phyloP scores from a whole-genome alignment of 805 yeast species.

The Wickerhamiella azymoides region DNA sequence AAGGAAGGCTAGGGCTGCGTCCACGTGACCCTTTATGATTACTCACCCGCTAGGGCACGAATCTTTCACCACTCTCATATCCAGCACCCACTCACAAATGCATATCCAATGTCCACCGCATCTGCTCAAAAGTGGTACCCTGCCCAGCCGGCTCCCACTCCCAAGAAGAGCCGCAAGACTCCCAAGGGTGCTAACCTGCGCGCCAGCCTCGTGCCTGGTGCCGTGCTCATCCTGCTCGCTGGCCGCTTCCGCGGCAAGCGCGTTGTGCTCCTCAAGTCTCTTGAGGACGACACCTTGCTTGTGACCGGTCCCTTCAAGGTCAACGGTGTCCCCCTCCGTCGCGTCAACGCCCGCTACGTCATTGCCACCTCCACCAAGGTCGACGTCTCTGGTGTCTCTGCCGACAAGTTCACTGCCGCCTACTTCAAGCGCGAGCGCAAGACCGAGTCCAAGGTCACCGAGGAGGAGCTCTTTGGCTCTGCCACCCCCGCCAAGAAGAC shows the following conservation, averaged over 20 bases:
- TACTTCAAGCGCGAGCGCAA: slow-evolving; percentile 95
- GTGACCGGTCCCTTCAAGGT: slow-evolving; percentile 99
- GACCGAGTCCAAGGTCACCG: slow-evolving; percentile 63
- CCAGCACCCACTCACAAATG: slow-evolving; percentile 9
- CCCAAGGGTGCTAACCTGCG: slow-evolving; percentile 90
- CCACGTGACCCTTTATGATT: neutral
- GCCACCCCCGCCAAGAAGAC: slow-evolving; percentile 67
- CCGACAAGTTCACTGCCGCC: slow-evolving; percentile 79
- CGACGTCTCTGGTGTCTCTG: slow-evolving; percentile 64
- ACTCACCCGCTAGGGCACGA: slow-evolving; percentile 10
- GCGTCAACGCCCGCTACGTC: slow-evolving; percentile 97
- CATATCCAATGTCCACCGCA: slow-evolving; percentile 18
- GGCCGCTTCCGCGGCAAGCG: slow-evolving; percentile 99
- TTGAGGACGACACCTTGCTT: slow-evolving; percentile 95
- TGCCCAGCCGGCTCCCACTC: slow-evolving; percentile 69
- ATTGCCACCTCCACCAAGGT: slow-evolving; percentile 96
- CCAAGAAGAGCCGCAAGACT: slow-evolving; percentile 82
- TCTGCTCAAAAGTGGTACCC: slow-evolving; percentile 71
- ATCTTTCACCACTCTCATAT: slow-evolving; percentile 1
- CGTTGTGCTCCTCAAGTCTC: slow-evolving; percentile 91
- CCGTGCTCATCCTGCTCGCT: slow-evolving; percentile 92
- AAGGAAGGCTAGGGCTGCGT: neutral
- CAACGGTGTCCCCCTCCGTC: slow-evolving; percentile 98
- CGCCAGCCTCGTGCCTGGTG: slow-evolving; percentile 93
- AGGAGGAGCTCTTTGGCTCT: slow-evolving; percentile 80